Base-by-base conservation (phyloP, 2,329 filamentous ascomycete genomes). In the Aspergillus sclerotialis region DNA sequence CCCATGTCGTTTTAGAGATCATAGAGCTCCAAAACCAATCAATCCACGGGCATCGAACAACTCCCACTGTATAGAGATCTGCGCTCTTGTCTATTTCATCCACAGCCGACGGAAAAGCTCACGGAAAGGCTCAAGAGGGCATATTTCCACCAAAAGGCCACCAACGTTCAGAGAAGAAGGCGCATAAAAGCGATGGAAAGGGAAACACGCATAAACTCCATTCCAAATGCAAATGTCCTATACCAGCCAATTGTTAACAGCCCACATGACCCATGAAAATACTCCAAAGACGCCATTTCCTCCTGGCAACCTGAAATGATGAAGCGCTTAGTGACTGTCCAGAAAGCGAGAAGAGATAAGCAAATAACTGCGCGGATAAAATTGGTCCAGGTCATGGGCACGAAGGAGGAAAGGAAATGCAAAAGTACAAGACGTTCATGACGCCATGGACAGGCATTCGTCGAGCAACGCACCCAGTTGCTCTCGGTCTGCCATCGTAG, bases 371-470 rank as follows among this genome's bases (percentile, higher is more conserved):
- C 33, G 37, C 21, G 33, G 29, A 32, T 28, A 23, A 17, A 28
- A 31, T 13, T 18, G 29, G 35, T n/a, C n/a, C n/a, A n/a, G n/a
- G n/a, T n/a, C n/a, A n/a, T n/a, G n/a, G 10, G 25, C 15, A 13
- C n/a, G 32, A 28, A 27, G 7, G 29, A 23, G 23, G 13, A 33
- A 24, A 39, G 28, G 31, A 37, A 46, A 17, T 37, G 19, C 15
- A 35, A 36, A 36, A 38, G 33, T 30, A 40, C 39, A 37, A 34
- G 24, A 21, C 19, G 24, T 35, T 59, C 45, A 65, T 32, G 60
- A 54, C 33, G 61, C 60, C 54, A 65, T 56, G 25, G 60, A 63
- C 17, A 65, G 46, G 43, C 62, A 65, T 36, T 63, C 62, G 29
- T 65, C 62, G 15, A 65, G 55, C 32, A 65, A 44, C 35, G 52